phyloP scores from a whole-genome alignment of 352 stramenopile genomes.

The Pythium brassicae region DNA sequence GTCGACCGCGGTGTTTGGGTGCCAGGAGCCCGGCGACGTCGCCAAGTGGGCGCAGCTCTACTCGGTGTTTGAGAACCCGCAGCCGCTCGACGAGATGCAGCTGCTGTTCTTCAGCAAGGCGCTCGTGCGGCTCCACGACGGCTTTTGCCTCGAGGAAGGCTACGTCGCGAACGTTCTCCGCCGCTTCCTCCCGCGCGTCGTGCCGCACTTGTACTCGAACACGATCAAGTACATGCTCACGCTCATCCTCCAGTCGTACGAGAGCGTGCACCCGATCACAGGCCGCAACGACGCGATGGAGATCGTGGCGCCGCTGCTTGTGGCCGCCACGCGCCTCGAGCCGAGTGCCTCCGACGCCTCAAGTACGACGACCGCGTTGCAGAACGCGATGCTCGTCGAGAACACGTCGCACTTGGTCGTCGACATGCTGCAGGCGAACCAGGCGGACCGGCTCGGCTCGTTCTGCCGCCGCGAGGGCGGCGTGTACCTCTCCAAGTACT shows the following conservation, averaged over 20 bases:
- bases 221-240: slow-evolving; percentile 90
- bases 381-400: slow-evolving; percentile 58
- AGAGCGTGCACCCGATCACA: slow-evolving; percentile 86
- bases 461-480: slow-evolving; percentile 79
- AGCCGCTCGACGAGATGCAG: slow-evolving; percentile 83
- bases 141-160: slow-evolving; percentile 82
- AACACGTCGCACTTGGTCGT: slow-evolving; percentile 78
- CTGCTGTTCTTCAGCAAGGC: slow-evolving; percentile 86
- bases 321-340: slow-evolving; percentile 42
- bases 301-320: slow-evolving; percentile 63
- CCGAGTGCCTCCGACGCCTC: no score
- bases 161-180: slow-evolving; percentile 83
- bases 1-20: slow-evolving; percentile 72
- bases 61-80: slow-evolving; percentile 72
- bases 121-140: slow-evolving; percentile 80
- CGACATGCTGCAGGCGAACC: slow-evolving; percentile 85
- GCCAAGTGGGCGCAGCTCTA: slow-evolving; percentile 82
- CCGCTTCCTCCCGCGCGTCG: slow-evolving; percentile 67
- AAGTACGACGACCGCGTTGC: slow-evolving; percentile 2
- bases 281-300: slow-evolving; percentile 86
- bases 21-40: slow-evolving; percentile 65
- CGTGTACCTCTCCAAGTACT: slow-evolving; percentile 86
- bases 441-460: slow-evolving; percentile 75
- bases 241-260: slow-evolving; percentile 84
- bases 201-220: slow-evolving; percentile 83